A percentile compares a stretch with the other conserved stretches of the same genome.
phyloP scores from a whole-genome alignment of 352 stramenopile species.

The Plasmopara halstedii region DNA sequence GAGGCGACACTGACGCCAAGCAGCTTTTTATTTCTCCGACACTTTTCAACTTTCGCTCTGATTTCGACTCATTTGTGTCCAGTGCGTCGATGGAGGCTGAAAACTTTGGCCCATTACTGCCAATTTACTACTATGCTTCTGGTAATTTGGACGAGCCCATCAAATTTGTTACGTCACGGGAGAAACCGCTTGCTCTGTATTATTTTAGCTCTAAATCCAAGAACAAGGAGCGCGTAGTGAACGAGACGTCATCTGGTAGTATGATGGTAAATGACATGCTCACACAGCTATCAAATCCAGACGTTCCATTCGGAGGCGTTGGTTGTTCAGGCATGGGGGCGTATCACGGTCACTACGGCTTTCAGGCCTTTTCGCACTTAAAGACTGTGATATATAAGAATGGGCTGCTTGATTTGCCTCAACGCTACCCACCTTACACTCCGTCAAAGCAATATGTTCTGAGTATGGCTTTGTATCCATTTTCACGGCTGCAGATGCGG shows the following conservation, averaged over 20 bases:
- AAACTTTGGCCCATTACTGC: constrained; percentile 94
- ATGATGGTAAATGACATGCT: constrained; percentile 79
- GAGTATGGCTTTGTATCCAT: constrained; percentile 33
- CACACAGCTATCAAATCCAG: constrained; percentile 52
- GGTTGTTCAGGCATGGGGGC: constrained; percentile 71
- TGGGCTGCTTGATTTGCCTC: constrained; percentile 37
- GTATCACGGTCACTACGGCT: constrained; percentile 79
- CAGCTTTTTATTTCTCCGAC: constrained; percentile 83
- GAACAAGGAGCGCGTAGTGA: constrained; percentile 32
- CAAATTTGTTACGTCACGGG: constrained; percentile 25
- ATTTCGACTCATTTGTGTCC: constrained; percentile 32
- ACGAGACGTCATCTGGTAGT: constrained; percentile 50
- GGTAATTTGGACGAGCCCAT: constrained; percentile 28
- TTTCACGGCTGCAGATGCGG: constrained; percentile 36
- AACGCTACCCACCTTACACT: constrained; percentile 50
- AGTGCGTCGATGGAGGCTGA: constrained; percentile 85
- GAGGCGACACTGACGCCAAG: constrained; percentile 49
- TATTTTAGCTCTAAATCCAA: constrained; percentile 51
- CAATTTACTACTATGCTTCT: constrained; percentile 76
- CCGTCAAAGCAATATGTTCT: constrained; percentile 27
- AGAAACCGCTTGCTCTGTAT: constrained; percentile 86
- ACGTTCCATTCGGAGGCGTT: constrained; percentile 75
- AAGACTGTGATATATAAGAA: constrained; percentile 70
- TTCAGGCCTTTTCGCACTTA: constrained; percentile 69
- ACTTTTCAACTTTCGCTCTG: constrained; percentile 77